These are phyloP conservation scores for Colletotrichum sidae DNA, from an alignment of 2,329 filamentous ascomycete genomes.

Conservation along the genomic window DNA sequence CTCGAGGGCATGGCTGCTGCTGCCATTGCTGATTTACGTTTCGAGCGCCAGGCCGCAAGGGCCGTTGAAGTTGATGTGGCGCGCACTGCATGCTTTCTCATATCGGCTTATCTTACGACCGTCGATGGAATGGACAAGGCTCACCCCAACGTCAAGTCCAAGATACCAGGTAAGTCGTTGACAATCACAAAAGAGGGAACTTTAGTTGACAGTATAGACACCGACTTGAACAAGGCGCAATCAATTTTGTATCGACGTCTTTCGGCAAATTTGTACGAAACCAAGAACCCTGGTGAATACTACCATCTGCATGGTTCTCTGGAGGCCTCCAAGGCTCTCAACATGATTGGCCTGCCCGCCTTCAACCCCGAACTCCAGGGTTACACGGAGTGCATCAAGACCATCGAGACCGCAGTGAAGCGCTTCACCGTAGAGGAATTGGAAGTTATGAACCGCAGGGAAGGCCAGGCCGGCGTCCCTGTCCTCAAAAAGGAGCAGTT, in stretches of 20 bases:
- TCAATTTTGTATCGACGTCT: slow-evolving; percentile 73
- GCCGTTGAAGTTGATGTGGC: slow-evolving; percentile 64
- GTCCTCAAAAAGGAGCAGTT: slow-evolving; percentile 67
- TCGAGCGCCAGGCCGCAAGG: slow-evolving; percentile 51
- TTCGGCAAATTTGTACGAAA: slow-evolving; percentile 74
- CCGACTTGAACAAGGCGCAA: slow-evolving; percentile 73
- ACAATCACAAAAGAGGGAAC: slow-evolving; percentile 8
- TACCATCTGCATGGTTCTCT: slow-evolving; percentile 78
- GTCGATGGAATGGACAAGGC: slow-evolving; percentile 64
- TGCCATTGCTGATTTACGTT: slow-evolving; percentile 67
- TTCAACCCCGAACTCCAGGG: slow-evolving; percentile 68
- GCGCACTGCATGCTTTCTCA: slow-evolving; percentile 65
- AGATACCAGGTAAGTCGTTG: slow-evolving; percentile 36
- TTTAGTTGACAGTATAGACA: slow-evolving; percentile 57
- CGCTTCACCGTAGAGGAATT: slow-evolving; percentile 62
- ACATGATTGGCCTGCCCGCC: slow-evolving; percentile 72
- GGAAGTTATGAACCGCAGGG: slow-evolving; percentile 61
- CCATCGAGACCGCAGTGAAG: slow-evolving; percentile 65
- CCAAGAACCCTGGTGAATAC: slow-evolving; percentile 67
- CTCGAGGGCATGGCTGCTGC: slow-evolving; percentile 70
- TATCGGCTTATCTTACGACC: slow-evolving; percentile 68
- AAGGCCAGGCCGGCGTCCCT: slow-evolving; percentile 65
- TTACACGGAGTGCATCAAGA: slow-evolving; percentile 63
- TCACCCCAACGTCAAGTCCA: slow-evolving; percentile 56
- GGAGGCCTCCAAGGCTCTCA: slow-evolving; percentile 71